A percentile compares a stretch with the other conserved stretches of the same genome.
phyloP scores from a whole-genome alignment of 2,329 filamentous ascomycete species.

The Phyllosticta ampelicida region DNA sequence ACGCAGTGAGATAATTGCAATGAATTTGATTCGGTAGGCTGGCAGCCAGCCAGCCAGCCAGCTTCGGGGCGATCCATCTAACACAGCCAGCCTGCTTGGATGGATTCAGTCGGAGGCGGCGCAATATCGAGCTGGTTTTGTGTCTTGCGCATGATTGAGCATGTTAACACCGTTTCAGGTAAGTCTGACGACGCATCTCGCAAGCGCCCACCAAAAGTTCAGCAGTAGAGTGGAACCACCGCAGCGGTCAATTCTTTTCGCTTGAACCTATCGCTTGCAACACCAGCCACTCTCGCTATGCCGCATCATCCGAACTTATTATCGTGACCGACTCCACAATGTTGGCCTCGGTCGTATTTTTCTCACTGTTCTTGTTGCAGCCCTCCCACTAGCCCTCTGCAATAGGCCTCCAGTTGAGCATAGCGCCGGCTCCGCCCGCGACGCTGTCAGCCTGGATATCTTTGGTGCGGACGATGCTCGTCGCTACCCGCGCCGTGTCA shows the following conservation, averaged over 20 bases:
- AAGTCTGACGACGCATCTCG: not conserved
- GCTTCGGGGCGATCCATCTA: not conserved
- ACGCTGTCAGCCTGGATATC: conserved; percentile 19
- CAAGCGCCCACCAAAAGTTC: not conserved
- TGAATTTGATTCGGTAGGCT: not conserved
- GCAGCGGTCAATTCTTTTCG: not conserved
- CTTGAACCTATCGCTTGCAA: not conserved
- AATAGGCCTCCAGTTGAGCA: conserved; percentile 1
- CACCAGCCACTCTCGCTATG: not conserved
- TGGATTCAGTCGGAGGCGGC: not conserved
- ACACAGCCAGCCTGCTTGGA: not conserved
- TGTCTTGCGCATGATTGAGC: not conserved
- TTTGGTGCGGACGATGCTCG: conserved; percentile 43
- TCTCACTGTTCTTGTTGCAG: not conserved
- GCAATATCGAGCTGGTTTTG: not conserved
- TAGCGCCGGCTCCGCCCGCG: conserved; percentile 1
- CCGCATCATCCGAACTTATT: not conserved
- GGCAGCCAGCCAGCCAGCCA: not conserved
- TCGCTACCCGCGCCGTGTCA: conserved; percentile 44
- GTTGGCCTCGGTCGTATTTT: not conserved
- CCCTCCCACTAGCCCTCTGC: not conserved
- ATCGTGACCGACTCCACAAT: not conserved
- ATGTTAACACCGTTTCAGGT: not conserved
- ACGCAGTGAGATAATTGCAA: not conserved
- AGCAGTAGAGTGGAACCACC: not conserved